These are phyloP conservation scores for Hericium erinaceus DNA, from an alignment of 768 basidiomycete genomes.

Conservation along the genomic window DNA sequence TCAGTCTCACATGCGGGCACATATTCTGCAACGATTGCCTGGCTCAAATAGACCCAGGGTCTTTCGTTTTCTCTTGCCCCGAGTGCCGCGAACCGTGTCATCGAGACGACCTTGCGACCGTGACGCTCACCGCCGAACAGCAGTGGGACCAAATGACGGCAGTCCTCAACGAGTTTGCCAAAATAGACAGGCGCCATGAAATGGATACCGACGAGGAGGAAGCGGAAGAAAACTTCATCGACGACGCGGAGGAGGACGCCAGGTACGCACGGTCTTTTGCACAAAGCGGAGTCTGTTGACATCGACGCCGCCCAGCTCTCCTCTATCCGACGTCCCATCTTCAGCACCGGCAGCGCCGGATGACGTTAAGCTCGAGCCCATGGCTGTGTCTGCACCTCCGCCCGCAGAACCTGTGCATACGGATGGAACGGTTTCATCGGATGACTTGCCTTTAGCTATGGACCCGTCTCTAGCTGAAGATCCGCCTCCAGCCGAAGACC, in stretches of 20 bases:
- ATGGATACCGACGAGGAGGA: constrained; percentile 35
- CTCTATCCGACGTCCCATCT: background rate
- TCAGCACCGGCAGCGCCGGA: background rate
- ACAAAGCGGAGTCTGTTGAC: background rate
- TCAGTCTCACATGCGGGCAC: constrained; percentile 36
- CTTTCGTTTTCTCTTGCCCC: constrained; percentile 28
- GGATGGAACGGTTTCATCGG: background rate
- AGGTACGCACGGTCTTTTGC: background rate
- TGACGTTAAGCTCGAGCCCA: background rate
- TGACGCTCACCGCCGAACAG: constrained; percentile 29
- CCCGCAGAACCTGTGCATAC: background rate
- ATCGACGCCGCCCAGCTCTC: background rate
- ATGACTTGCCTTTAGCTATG: background rate
- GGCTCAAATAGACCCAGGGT: constrained; percentile 18
- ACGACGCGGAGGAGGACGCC: constrained; percentile 15
- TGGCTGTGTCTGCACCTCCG: background rate
- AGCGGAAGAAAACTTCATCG: constrained; percentile 28
- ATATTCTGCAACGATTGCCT: constrained; percentile 32
- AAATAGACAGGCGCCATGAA: constrained; percentile 28
- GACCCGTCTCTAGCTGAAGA: too few relatives aligned
- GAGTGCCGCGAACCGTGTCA: constrained; percentile 23
- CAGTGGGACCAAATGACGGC: constrained; percentile 36
- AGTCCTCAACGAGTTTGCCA: constrained; percentile 30
- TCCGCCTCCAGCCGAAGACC: too few relatives aligned
- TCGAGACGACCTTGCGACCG: constrained; percentile 25